Base-by-base conservation (phyloP, 768 basidiomycete genomes). In the Podaxis sp. region DNA sequence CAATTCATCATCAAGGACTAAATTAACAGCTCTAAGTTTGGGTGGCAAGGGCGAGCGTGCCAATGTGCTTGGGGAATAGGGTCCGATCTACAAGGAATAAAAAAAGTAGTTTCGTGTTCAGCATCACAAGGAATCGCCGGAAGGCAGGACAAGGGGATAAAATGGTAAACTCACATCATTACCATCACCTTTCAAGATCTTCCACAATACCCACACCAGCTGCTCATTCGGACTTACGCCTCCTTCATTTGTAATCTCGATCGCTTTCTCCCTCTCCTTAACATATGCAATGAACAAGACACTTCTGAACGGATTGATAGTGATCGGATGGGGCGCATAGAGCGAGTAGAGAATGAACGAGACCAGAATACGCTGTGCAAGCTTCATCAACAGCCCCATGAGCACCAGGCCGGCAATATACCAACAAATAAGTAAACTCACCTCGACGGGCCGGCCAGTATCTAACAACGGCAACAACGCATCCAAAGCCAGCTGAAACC, bases 141-240 rank as follows among this genome's bases (percentile, higher is more conserved):
- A 9, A 33, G 8, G 33, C 33, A 33, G 8, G 8, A 9, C 12
- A 51, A 59, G 46, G 24, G n/a, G 55, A 43, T 46, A 46, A 19
- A 19, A n/a, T 8, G 29, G 41, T 38, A 65, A 22, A 79, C 86
- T 67, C 65, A 91, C 91, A 79, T 93, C 90, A 63, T 85, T 86
- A 19, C 91, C 91, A 70, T 92, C 90, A 57, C 91, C 91, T 72
- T 85, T 90, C 59, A 93, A 76, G 61, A 93, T 89, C 75, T 93
- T 93, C 90, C 90, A 93, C 63, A 93, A 77, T 49, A 93, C 91
- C 90, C 91, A 93, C 41, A 92, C 88, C 54, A 93, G 76, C 68
- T 91, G 91, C 69, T 92, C 90, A 71, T 85, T 90, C 55, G 84
- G 80, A 63, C 80, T 79, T 27, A 82, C 79, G 19, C 76, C 79